Evolutionary conservation across 1,284 basidiomycete species (phyloP).

Genomic region (Ganoderma lingzhi): DNA sequence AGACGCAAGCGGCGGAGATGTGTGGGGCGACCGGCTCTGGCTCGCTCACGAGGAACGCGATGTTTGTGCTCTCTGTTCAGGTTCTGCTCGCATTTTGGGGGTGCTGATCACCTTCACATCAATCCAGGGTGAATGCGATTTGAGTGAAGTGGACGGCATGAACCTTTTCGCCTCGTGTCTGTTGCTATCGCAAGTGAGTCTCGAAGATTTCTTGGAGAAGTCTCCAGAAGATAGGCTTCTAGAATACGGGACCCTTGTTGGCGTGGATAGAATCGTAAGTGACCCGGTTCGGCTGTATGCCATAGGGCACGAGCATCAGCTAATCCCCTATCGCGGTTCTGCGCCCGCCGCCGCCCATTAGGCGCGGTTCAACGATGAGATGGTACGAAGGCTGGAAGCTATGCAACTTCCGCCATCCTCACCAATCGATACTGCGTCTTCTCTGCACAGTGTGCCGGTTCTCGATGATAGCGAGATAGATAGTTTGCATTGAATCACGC

Average conservation of each 20-base stretch:
- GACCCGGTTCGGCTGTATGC: constrained; percentile 1
- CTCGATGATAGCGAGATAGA: constrained; percentile 24
- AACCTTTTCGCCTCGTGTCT: constrained; percentile 71
- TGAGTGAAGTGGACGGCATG: constrained; percentile 64
- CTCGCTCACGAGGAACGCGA: constrained; percentile 62
- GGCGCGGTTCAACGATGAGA: constrained; percentile 49
- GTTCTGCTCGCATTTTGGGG: not conserved
- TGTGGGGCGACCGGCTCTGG: constrained; percentile 73
- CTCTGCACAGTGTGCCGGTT: constrained; percentile 22
- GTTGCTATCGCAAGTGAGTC: constrained; percentile 61
- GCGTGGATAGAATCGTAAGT: constrained; percentile 62
- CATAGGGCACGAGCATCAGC: not conserved
- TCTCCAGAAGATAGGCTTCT: constrained; percentile 54
- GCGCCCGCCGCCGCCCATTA: constrained; percentile 26
- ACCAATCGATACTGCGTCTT: constrained; percentile 23
- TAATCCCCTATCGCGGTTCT: not conserved
- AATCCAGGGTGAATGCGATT: constrained; percentile 60
- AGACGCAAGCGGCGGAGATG: constrained; percentile 49
- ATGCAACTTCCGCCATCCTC: constrained; percentile 42
- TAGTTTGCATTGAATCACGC: not conserved
- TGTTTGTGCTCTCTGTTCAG: constrained; percentile 28
- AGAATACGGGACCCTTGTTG: constrained; percentile 57
- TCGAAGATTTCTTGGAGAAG: constrained; percentile 64
- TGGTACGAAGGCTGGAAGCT: constrained; percentile 47
- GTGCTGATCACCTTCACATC: not conserved